Evolutionary conservation across 2,329 filamentous ascomycete genomes (phyloP), one percentile per base, ranked within the genome.

Genomic region (Ophiosphaerella narmari): DNA sequence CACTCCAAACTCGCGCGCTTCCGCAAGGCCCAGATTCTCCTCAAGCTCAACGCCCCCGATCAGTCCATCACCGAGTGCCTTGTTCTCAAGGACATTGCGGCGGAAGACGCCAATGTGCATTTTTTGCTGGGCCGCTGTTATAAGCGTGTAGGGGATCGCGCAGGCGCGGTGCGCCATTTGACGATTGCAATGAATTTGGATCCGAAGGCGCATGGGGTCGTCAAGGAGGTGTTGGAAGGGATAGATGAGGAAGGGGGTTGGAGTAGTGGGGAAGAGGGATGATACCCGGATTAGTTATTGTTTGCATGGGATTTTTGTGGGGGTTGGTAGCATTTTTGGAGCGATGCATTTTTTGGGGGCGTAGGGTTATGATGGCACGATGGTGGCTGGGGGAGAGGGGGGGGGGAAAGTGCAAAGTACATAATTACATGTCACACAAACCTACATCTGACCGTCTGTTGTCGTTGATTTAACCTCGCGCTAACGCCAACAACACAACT

Each of bases 201-300:
- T 78, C 94, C 93, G 26, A 97, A 97, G 86, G 93, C 93, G 63
- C 91, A 90, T 59, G 88, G 90, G 56, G 88, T 91, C 73, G 97
- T 99, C 75, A 99, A 97, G 75, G 91, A 96, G 71, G 91, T 91
- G 14, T 97, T 99, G 77, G 93, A 97, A 77, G 88, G 87, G 63
- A 82, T 97, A 50, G 91, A 96, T 65, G 87, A 91, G 48, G 80
- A 80, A 48, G 70, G 54, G 3, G 62, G 55, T 2, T 67, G 64
- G 65, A 68, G 66, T 41, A 70, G 66, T 51, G 70, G 67, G n/a
- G 69, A 70, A 29, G 67, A 72, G 18, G 18, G 18, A 21, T 21
- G 18, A 21, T 21, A 5, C 18, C 18, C 18, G 18, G 18, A 5
- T 21, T 21, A 5, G 18, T 21, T 21, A 21, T 21, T 21, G 18